Conservation (phyloP, 1,284 basidiomycete genomes). For the Coriolopsis trogii region DNA sequence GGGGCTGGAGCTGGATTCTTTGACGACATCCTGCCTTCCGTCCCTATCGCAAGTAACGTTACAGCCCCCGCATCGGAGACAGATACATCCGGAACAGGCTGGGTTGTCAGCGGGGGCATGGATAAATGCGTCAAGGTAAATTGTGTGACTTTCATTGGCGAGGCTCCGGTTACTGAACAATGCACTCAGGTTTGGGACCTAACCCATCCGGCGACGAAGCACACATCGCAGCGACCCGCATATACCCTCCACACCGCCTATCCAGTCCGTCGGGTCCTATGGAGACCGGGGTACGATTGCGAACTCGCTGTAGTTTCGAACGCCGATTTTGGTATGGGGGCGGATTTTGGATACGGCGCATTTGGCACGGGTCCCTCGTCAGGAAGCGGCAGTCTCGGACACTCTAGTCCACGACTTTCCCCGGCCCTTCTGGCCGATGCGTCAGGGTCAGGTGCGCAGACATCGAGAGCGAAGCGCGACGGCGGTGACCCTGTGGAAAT, state of each 20-base stretch:
- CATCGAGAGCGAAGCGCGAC: no score
- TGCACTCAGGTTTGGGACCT: slow-evolving; percentile 76
- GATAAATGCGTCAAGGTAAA: slow-evolving; percentile 81
- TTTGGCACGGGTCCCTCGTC: slow-evolving; percentile 9
- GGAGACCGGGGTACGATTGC: slow-evolving; percentile 81
- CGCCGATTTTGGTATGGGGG: slow-evolving; percentile 52
- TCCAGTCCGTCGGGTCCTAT: slow-evolving; percentile 73
- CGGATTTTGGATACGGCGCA: slow-evolving; percentile 20
- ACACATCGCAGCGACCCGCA: slow-evolving; percentile 61
- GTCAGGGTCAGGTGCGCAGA: no score
- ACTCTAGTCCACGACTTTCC: slow-evolving; percentile 25
- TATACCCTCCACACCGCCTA: slow-evolving; percentile 80
- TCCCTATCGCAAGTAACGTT: slow-evolving; percentile 17
- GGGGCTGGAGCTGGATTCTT: slow-evolving; percentile 28
- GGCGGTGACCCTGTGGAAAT: slow-evolving; percentile 74
- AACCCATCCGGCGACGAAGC: slow-evolving; percentile 46
- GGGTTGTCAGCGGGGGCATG: slow-evolving; percentile 83
- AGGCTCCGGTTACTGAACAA: not conserved
- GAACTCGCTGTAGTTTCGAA: slow-evolving; percentile 78
- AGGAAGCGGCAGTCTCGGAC: slow-evolving; percentile 4
- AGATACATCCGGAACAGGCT: slow-evolving; percentile 56
- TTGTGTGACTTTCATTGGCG: not conserved
- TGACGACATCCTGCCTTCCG: slow-evolving; percentile 30
- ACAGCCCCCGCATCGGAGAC: slow-evolving; percentile 11
- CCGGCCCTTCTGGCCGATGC: slow-evolving; percentile 12